Percentiles rank a stretch among this genome's conserved stretches.
These are phyloP conservation scores for Microsporum ferrugineum DNA, from an alignment of 2,329 filamentous ascomycete species.

Conservation along the genomic window DNA sequence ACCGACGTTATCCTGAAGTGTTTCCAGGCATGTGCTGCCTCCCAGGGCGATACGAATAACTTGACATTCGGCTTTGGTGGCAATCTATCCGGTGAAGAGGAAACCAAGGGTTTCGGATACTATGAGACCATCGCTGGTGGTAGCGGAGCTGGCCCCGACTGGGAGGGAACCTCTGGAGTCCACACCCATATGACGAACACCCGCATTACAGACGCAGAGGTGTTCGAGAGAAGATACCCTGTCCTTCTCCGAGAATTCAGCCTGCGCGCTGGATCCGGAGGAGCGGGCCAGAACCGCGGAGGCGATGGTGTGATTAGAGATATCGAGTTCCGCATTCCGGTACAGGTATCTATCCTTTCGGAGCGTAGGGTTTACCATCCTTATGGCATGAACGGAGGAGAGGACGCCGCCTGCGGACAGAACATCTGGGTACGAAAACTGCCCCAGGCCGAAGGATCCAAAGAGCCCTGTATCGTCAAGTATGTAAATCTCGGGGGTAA, in stretches of 20 bases:
- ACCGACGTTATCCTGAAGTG: constrained; percentile 68
- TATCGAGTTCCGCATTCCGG: constrained; percentile 67
- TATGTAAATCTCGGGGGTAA: constrained; percentile 23
- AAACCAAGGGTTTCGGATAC: constrained; percentile 59
- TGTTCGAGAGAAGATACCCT: constrained; percentile 67
- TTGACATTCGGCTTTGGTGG: constrained; percentile 67
- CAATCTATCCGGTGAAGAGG: constrained; percentile 44
- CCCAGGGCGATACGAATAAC: constrained; percentile 68
- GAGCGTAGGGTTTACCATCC: constrained; percentile 62
- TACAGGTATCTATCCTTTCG: constrained; percentile 65
- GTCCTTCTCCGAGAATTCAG: constrained; percentile 61
- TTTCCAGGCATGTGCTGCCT: constrained; percentile 63
- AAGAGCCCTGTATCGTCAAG: constrained; percentile 18
- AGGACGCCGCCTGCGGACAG: constrained; percentile 61
- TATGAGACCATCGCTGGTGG: constrained; percentile 77
- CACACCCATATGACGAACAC: constrained; percentile 83
- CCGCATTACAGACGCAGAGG: constrained; percentile 67
- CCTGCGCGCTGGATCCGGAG: constrained; percentile 52
- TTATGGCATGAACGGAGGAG: constrained; percentile 70
- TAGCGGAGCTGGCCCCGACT: constrained; percentile 58
- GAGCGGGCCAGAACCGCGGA: constrained; percentile 54
- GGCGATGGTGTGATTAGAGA: constrained; percentile 68
- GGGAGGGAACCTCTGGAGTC: constrained; percentile 65
- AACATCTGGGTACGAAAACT: constrained; percentile 76
- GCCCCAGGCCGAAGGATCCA: constrained; percentile 31